A percentile compares a stretch with the other conserved stretches of the same genome.
phyloP scores from a whole-genome alignment of 495 filamentous ascomycete species.

The Lasiosphaeria miniovina region DNA sequence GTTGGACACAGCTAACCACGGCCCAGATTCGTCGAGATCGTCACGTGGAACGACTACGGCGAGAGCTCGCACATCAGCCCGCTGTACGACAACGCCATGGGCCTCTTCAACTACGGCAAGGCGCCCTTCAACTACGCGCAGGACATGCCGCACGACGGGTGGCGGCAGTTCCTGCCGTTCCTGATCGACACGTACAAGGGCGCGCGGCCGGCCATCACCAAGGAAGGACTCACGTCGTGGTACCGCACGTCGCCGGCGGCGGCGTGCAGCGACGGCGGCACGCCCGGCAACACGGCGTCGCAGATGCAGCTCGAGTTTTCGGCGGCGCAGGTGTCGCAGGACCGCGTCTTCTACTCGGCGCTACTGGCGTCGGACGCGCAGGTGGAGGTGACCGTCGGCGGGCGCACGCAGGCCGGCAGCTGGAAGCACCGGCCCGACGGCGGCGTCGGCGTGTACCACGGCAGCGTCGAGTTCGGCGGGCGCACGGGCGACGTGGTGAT shows the following conservation, averaged over 20 bases:
- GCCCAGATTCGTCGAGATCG: constrained; percentile 19
- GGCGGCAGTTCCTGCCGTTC: constrained; percentile 30
- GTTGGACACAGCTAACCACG: no score
- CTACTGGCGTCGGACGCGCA: constrained; percentile 18
- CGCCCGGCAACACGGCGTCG: constrained; percentile 27
- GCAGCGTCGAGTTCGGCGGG: constrained; percentile 44
- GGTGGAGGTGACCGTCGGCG: constrained; percentile 18
- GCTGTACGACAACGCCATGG: constrained; percentile 40
- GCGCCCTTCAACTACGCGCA: constrained; percentile 41
- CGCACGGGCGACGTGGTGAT: constrained; percentile 49
- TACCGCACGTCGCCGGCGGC: constrained; percentile 47
- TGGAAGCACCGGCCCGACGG: constrained; percentile 28
- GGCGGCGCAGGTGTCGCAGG: constrained; percentile 21
- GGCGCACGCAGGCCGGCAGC: constrained; percentile 14
- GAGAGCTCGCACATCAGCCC: constrained; percentile 47
- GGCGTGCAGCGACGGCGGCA: constrained; percentile 27
- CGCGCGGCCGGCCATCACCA: background rate
- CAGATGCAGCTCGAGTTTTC: constrained; percentile 11
- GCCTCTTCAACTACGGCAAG: constrained; percentile 43
- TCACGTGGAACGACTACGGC: constrained; percentile 39
- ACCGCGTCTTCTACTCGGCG: constrained; percentile 41
- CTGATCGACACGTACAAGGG: background rate
- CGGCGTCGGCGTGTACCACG: constrained; percentile 48
- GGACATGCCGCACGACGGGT: constrained; percentile 35
- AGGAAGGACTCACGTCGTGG: constrained; percentile 53